Evolutionary conservation across 371 early-diverging fungal genomes (phyloP).

Genomic region (Funneliformis caledonium): DNA sequence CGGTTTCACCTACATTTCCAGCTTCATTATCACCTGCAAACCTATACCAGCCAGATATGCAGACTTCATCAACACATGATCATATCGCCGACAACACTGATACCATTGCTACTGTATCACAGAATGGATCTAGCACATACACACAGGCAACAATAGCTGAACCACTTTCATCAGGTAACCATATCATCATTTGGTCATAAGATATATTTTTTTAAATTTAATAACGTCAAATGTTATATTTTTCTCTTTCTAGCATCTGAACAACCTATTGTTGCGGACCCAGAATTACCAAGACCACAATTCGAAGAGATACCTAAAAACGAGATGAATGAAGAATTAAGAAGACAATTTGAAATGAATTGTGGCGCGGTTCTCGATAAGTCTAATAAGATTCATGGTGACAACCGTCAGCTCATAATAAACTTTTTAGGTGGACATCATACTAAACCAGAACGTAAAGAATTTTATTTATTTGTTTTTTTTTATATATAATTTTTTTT

Average conservation of each 20-base stretch:
- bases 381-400: slow-evolving; percentile 11
- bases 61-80: not conserved
- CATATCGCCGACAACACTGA: not conserved
- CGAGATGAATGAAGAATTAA: not conserved
- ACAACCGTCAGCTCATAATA: slow-evolving; percentile 18
- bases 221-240: not conserved
- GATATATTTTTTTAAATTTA: not conserved
- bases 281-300: not conserved
- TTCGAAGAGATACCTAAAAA: not conserved
- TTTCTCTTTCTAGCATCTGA: not conserved
- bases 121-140: not conserved
- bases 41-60: not conserved
- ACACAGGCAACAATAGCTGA: not conserved
- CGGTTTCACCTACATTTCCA: not conserved
- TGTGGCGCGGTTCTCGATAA: not conserved
- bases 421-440: slow-evolving; percentile 28
- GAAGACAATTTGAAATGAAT: not conserved
- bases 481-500: not conserved
- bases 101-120: not conserved
- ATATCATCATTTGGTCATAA: not conserved
- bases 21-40: not conserved
- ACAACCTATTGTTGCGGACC: not conserved
- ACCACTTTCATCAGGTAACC: not conserved
- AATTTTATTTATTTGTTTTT: not conserved
- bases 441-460: not conserved